Base-by-base conservation (phyloP, 495 filamentous ascomycete genomes). In the Neurospora cerealis region DNA sequence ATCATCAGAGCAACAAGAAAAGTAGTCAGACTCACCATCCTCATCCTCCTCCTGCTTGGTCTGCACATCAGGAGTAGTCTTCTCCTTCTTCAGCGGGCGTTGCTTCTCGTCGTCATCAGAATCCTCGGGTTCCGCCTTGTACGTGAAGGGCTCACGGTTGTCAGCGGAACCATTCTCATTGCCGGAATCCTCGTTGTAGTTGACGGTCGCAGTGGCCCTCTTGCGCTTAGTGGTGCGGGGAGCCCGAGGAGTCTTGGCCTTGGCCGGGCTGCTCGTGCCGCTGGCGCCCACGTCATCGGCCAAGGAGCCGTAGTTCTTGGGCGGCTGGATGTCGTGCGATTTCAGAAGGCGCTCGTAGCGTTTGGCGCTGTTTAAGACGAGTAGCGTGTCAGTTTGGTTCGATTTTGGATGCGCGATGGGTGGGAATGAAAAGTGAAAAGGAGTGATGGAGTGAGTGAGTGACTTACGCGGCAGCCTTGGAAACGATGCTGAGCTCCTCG, bases 381-480 rank as follows among this genome's bases (percentile, higher is more conserved):
- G 38, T 3, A 3, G 9, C 10, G 38, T 70, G 32, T 70, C 7
- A 72, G n/a, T 21, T 4, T 46, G 17, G 28, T 1, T 36, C 6
- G 54, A 66, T 34, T 8, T 15, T 1, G n/a, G n/a, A 17, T 34
- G 39, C 7, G 36, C 11, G 36, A 38, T 44, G n/a, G 2, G 13
- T 3, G 40, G 7, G 19, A 42, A 48, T 4, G n/a, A 15, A 41
- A 24, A 24, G 32, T 48, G 24, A n/a, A 15, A 32, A 40, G 19
- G 40, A 34, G 34, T 17, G 24, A 36, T 17, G 74, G 71, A 74
- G 62, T 44, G 39, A 38, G 71, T 32, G 46, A 69, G n/a, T 62
- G n/a, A 87, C 91, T 85, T 86, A 92, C 91, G 91, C 90, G 7
- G 91, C 91, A 24, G 87, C 89, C 76, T 89, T 90, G 78, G 77